Evolutionary conservation across 1,284 basidiomycete genomes (phyloP).

Genomic region (Ganoderma leucocontextum): DNA sequence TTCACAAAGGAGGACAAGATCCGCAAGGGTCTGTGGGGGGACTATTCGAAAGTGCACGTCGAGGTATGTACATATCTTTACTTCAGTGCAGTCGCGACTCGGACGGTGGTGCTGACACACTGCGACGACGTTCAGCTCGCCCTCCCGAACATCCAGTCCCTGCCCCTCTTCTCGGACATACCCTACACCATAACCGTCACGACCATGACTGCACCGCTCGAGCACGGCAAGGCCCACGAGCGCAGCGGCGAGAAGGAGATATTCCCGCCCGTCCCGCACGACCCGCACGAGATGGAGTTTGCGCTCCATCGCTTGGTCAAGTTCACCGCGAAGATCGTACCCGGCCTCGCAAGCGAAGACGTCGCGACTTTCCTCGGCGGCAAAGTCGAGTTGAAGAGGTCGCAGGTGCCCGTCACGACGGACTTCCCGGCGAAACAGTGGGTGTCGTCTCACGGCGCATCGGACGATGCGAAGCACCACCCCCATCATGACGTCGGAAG

Average conservation of each 20-base stretch:
- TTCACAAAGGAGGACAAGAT: constrained; percentile 25
- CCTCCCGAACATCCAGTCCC: constrained; percentile 21
- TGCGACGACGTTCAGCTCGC: constrained; percentile 18
- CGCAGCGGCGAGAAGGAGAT: constrained; percentile 12
- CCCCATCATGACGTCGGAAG: background rate
- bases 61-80: constrained; percentile 20
- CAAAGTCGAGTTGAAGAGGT: background rate
- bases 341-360: background rate
- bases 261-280: constrained; percentile 20
- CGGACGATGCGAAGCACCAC: background rate
- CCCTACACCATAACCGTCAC: constrained; percentile 22
- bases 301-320: constrained; percentile 11
- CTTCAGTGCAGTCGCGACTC: background rate
- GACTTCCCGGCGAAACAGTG: background rate
- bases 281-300: constrained; percentile 15
- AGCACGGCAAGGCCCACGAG: constrained; percentile 15
- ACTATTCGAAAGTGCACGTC: constrained; percentile 30
- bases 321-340: background rate
- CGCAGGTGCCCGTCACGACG: background rate
- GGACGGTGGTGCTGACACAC: background rate
- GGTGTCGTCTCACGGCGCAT: background rate
- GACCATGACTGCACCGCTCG: constrained; percentile 18
- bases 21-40: constrained; percentile 35
- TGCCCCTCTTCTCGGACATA: constrained; percentile 20
- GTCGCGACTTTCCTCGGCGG: constrained; percentile 12